Base-by-base conservation (phyloP, 805 yeast genomes). In the Candida vaughaniae region DNA sequence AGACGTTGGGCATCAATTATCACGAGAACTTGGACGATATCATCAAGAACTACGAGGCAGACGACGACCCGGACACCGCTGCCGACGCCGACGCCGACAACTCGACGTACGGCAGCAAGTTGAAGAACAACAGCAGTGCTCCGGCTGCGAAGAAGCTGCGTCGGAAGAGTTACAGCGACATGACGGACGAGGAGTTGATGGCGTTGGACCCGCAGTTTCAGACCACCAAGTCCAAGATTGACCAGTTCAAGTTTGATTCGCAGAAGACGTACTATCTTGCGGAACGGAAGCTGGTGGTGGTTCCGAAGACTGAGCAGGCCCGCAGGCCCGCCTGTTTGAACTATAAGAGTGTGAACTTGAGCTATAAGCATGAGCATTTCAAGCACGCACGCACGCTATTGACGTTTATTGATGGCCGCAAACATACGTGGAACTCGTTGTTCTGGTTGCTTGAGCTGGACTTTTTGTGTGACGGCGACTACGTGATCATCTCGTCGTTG, bases 141-240 rank as follows among this genome's bases (percentile, higher is more conserved):
- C 22, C 9, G 6, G 20, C 12, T 17, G 18, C 25, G 10, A 33
- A 34, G 17, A 25, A n/a, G n/a, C n/a, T 12, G 6, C 31, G 47
- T n/a, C 25, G 75, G 37, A 72, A 75, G 46, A 68, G 75, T 31
- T 69, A 71, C 45, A 63, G 71, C 22, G 76, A 64, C 11, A 70
- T 77, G 78, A 64, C 79, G 11, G 66, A 72, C 50, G 77, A 73
- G 39, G 81, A 77, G 52, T 58, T 77, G 39, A 52, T 75, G 56
- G 77, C 74, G 9, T 56, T 77, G 42, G 82, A 77, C 52, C 70
- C 75, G 1, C 81, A 77, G 46, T 77, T 64, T 51, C 41, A 39
- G n/a, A 49, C 50, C 6, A 54, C 68, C 3, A 60, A 64, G 38
- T 52, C 64, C 17, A 63, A 73, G 43, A 52, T 74, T 36, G 67